phyloP scores from a whole-genome alignment of 371 early-diverging fungal genomes.

The Mortierella sp. region DNA sequence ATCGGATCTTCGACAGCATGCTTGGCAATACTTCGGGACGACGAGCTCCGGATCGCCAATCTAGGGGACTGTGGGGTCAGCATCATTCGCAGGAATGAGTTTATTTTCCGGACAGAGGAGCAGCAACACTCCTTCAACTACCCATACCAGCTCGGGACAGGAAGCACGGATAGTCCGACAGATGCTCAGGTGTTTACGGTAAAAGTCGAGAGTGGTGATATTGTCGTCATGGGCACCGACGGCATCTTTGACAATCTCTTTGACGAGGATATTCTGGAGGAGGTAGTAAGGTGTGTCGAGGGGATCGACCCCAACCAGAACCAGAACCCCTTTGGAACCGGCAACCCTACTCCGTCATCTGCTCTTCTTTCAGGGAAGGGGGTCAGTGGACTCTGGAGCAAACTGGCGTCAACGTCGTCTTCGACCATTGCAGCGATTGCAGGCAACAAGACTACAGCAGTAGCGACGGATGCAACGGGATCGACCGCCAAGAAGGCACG shows the following conservation, averaged over 20 bases:
- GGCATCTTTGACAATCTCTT: conserved; percentile 89
- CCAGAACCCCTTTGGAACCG: conserved; percentile 64
- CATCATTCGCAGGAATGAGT: conserved; percentile 87
- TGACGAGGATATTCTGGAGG: conserved; percentile 84
- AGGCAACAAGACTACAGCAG: conserved; percentile 19
- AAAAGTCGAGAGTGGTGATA: conserved; percentile 83
- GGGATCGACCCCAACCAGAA: conserved; percentile 56
- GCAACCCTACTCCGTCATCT: conserved; percentile 67
- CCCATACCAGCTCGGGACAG: conserved; percentile 84
- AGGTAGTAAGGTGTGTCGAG: conserved; percentile 73
- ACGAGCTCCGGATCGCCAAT: conserved; percentile 93
- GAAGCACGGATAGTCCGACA: conserved; percentile 73
- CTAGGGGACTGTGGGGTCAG: conserved; percentile 95
- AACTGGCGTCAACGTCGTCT: conserved; percentile 32
- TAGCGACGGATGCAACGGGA: conserved; percentile 16
- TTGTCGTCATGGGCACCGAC: conserved; percentile 84
- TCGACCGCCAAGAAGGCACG: background rate
- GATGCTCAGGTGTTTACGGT: conserved; percentile 86
- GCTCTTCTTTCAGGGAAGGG: conserved; percentile 66
- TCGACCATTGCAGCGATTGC: conserved; percentile 50
- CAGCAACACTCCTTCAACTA: conserved; percentile 90
- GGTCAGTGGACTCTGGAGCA: conserved; percentile 48
- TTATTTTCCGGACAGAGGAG: conserved; percentile 93
- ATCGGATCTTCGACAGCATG: conserved; percentile 94
- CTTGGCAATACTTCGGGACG: conserved; percentile 87